phyloP scores from a whole-genome alignment of 208 protist genomes.

The Crithidia bombi region DNA sequence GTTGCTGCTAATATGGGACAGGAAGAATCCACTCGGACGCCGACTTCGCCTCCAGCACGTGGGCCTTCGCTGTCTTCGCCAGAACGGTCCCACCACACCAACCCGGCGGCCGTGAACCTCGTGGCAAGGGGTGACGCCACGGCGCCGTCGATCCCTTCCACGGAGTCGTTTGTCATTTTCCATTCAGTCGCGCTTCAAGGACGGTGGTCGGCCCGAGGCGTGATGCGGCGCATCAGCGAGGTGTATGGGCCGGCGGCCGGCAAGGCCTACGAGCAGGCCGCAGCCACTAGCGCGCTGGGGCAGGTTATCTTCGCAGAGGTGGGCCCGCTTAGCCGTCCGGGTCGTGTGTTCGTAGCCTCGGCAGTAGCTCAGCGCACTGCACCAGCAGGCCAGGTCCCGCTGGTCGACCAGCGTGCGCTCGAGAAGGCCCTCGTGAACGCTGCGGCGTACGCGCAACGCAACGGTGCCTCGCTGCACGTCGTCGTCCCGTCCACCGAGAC shows the following conservation, averaged over 20 bases:
- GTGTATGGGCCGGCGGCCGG: constrained; percentile 33
- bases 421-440: constrained; percentile 31
- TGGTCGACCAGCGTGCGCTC: constrained; percentile 34
- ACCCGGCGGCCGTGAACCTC: constrained; percentile 7
- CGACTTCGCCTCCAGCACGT: not conserved
- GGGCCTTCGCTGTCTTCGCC: not conserved
- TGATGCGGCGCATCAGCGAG: constrained; percentile 52
- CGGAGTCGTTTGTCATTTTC: constrained; percentile 40
- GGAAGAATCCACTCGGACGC: not conserved
- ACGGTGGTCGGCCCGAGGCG: constrained; percentile 43
- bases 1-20: too few relatives aligned
- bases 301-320: constrained; percentile 45
- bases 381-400: constrained; percentile 28
- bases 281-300: constrained; percentile 27
- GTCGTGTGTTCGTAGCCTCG: constrained; percentile 49
- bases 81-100: not conserved
- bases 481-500: constrained; percentile 28
- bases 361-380: constrained; percentile 42
- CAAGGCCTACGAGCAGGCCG: constrained; percentile 40
- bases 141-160: constrained; percentile 13
- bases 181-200: constrained; percentile 43
- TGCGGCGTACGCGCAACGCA: constrained; percentile 26
- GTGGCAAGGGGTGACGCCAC: constrained; percentile 31
- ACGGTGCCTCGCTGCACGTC: constrained; percentile 40
- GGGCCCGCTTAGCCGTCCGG: constrained; percentile 14